Conservation (phyloP, 2,329 filamentous ascomycete genomes). For the Lojkania enalia region DNA sequence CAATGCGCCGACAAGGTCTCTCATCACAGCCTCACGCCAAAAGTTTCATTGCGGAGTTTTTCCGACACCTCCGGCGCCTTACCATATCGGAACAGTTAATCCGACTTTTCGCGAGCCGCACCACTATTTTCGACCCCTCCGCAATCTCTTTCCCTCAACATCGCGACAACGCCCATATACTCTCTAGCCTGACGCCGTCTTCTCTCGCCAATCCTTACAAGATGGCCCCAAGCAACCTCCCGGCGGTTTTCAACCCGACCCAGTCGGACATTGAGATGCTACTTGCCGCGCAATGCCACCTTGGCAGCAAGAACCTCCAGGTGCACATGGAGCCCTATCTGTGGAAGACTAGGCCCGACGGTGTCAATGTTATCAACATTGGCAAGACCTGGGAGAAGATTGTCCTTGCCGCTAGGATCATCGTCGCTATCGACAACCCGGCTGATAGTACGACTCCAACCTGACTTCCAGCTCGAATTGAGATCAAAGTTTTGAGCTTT, state of each 20-base stretch:
- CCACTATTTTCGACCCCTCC: slow-evolving; percentile 16
- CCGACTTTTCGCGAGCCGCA: slow-evolving; percentile 24
- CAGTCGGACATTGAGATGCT: slow-evolving; percentile 99
- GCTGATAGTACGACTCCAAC: slow-evolving; percentile 73
- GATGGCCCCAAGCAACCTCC: slow-evolving; percentile 95
- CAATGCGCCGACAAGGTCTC: slow-evolving; percentile 5
- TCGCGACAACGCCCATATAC: slow-evolving; percentile 11
- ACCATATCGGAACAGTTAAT: slow-evolving; percentile 14
- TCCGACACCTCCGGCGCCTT: slow-evolving; percentile 15
- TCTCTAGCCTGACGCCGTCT: slow-evolving; percentile 24
- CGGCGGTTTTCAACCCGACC: slow-evolving; percentile 94
- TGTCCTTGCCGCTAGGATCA: slow-evolving; percentile 97
- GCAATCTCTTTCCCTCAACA: slow-evolving; percentile 12
- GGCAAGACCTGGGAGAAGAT: slow-evolving; percentile 99
- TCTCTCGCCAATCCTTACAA: slow-evolving; percentile 55
- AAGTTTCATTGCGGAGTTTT: slow-evolving; percentile 22
- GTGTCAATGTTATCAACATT: slow-evolving; percentile 99
- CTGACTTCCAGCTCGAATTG: background rate
- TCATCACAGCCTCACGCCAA: slow-evolving; percentile 11
- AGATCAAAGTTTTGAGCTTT: background rate
- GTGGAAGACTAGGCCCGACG: slow-evolving; percentile 98
- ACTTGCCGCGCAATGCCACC: slow-evolving; percentile 92
- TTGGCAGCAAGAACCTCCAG: slow-evolving; percentile 99
- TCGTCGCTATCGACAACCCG: slow-evolving; percentile 98
- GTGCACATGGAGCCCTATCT: slow-evolving; percentile 99